phyloP scores from a whole-genome alignment of 1,284 basidiomycete genomes.

The Rhodofomes roseus region DNA sequence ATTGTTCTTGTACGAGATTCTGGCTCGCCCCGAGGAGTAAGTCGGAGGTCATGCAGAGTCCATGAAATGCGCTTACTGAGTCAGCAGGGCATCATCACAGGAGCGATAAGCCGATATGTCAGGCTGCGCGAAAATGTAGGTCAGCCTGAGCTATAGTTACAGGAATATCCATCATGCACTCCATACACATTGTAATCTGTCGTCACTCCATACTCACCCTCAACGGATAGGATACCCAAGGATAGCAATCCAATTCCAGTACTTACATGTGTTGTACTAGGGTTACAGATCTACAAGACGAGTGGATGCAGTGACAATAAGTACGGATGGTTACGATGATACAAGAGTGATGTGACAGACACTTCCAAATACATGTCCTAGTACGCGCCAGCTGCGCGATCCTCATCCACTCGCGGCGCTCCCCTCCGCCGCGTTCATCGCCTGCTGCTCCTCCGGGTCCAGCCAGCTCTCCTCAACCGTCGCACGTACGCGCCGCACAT shows the following conservation, averaged over 20 bases:
- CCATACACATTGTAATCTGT: too few relatives aligned
- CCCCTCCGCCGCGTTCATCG: conserved; percentile 26
- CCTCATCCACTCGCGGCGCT: neutral
- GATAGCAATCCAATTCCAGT: neutral
- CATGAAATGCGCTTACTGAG: too few relatives aligned
- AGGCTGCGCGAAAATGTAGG: too few relatives aligned
- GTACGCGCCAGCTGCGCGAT: neutral
- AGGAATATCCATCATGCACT: too few relatives aligned
- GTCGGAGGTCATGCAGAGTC: too few relatives aligned
- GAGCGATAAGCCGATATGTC: too few relatives aligned
- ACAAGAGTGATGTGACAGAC: neutral
- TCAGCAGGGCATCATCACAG: too few relatives aligned
- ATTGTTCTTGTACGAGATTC: too few relatives aligned
- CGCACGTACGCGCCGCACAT: conserved; percentile 86
- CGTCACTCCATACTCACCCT: too few relatives aligned
- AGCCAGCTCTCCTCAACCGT: conserved; percentile 92
- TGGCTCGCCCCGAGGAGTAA: too few relatives aligned
- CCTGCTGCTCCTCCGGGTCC: conserved; percentile 71
- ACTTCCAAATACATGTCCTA: neutral
- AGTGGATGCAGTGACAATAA: neutral
- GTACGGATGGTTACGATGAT: neutral
- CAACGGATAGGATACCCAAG: too few relatives aligned
- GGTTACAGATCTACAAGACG: neutral
- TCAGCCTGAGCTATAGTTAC: too few relatives aligned
- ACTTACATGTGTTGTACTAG: neutral